Conservation (phyloP, 1,139 yeast species). For the Saccharomyces pastorianus region DNA sequence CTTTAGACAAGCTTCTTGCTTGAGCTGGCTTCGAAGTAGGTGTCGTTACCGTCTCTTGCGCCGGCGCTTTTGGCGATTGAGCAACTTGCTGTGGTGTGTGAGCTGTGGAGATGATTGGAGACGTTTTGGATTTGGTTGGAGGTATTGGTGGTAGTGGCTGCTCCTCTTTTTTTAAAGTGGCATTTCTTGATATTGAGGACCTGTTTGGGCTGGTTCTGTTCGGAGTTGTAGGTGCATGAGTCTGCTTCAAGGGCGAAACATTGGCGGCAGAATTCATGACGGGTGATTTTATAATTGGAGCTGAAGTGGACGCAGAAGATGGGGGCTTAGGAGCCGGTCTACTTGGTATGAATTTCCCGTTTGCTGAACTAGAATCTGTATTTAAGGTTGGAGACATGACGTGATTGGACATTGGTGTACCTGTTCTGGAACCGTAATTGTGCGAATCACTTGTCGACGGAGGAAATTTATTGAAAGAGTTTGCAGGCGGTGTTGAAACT, state of each 20-base stretch:
- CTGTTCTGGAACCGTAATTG: background rate
- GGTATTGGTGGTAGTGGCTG: constrained; percentile 29
- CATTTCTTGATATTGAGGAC: constrained; percentile 11
- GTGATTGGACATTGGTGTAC: background rate
- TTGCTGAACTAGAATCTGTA: constrained; percentile 14
- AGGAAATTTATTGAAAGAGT: constrained; percentile 4
- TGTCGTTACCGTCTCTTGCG: constrained; percentile 1
- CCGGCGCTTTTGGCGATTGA: constrained; percentile 10
- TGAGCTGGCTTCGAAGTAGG: background rate
- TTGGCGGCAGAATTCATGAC: constrained; percentile 2
- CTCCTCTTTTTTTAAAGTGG: constrained; percentile 8
- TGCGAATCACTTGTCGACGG: background rate
- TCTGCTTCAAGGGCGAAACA: background rate
- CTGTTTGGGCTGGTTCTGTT: background rate
- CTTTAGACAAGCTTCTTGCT: background rate
- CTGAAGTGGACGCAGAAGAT: constrained; percentile 16
- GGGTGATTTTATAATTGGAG: constrained; percentile 7
- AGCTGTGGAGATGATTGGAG: constrained; percentile 11
- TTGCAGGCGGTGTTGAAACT: background rate
- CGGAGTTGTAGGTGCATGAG: background rate
- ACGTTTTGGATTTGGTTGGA: constrained; percentile 6
- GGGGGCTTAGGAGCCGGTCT: constrained; percentile 62
- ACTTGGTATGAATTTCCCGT: constrained; percentile 51
- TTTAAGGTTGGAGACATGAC: background rate
- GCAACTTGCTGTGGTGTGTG: constrained; percentile 22